Evolutionary conservation across 2,329 filamentous ascomycete species (phyloP).

Genomic region (Onygenales sp.): DNA sequence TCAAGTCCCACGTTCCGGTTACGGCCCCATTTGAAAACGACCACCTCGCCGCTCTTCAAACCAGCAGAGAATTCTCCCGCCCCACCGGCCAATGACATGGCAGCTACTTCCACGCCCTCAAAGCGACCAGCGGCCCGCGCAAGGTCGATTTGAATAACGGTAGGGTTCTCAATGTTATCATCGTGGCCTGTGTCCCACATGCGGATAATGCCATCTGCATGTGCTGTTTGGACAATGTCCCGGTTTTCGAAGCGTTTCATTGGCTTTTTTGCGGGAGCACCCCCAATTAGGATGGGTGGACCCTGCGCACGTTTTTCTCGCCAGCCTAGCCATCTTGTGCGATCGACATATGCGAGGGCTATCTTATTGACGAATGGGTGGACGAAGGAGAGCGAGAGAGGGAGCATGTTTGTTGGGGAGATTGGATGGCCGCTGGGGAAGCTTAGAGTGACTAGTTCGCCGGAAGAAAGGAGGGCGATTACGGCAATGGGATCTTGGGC

Average conservation of each 20-base stretch:
- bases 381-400: constrained; percentile 76
- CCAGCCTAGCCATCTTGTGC: constrained; percentile 81
- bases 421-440: constrained; percentile 91
- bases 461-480: constrained; percentile 69
- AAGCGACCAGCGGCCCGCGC: constrained; percentile 72
- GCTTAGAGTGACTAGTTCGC: constrained; percentile 79
- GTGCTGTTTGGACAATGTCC: constrained; percentile 75
- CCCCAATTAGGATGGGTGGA: constrained; percentile 68
- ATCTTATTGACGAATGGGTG: constrained; percentile 78
- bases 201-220: constrained; percentile 83
- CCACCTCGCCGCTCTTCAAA: constrained; percentile 70
- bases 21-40: constrained; percentile 78
- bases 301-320: constrained; percentile 73
- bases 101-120: constrained; percentile 64
- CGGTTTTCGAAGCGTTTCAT: constrained; percentile 71
- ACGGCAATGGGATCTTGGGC: constrained; percentile 85
- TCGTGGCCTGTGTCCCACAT: constrained; percentile 88
- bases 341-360: constrained; percentile 62
- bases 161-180: constrained; percentile 84
- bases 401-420: constrained; percentile 83
- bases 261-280: constrained; percentile 59
- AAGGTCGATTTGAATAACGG: constrained; percentile 75
- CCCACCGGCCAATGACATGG: constrained; percentile 69
- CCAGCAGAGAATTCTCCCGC: constrained; percentile 82
- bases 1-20: constrained; percentile 66